Evolutionary conservation across 2,329 filamentous ascomycete species (phyloP).

Genomic region (Emericellopsis atlantica): DNA sequence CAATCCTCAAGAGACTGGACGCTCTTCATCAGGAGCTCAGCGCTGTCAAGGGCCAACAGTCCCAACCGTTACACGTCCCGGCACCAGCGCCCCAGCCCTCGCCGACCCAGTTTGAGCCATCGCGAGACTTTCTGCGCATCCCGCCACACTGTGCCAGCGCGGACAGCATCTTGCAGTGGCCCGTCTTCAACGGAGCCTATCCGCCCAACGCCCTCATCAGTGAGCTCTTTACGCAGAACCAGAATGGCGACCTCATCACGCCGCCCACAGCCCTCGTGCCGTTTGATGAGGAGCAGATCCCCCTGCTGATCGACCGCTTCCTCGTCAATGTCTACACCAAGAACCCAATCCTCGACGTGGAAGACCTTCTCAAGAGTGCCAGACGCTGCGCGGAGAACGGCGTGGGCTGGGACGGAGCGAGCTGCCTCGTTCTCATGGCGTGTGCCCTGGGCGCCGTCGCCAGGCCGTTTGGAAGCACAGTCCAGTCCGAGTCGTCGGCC

Average conservation of each 20-base stretch:
- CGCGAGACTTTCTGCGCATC: constrained; percentile 9
- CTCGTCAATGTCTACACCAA: constrained; percentile 12
- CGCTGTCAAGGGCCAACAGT: constrained; percentile 3
- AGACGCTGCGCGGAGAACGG: constrained; percentile 9
- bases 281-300: constrained; percentile 10
- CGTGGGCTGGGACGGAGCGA: constrained; percentile 11
- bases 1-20: constrained; percentile 7
- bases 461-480: constrained; percentile 7
- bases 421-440: constrained; percentile 10
- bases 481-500: constrained; percentile 2
- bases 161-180: constrained; percentile 8
- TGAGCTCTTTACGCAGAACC: constrained; percentile 5
- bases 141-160: constrained; percentile 8
- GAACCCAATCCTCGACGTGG: constrained; percentile 11
- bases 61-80: neutral
- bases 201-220: constrained; percentile 7
- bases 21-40: constrained; percentile 6
- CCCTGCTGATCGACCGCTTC: constrained; percentile 10
- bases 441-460: constrained; percentile 9
- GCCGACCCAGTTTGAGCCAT: constrained; percentile 3
- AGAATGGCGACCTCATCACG: constrained; percentile 3
- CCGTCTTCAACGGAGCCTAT: constrained; percentile 6
- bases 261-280: constrained; percentile 3
- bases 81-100: neutral
- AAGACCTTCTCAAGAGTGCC: constrained; percentile 8